Conservation (phyloP, 371 early-diverging fungal species). For the Apophysomyces variabilis region DNA sequence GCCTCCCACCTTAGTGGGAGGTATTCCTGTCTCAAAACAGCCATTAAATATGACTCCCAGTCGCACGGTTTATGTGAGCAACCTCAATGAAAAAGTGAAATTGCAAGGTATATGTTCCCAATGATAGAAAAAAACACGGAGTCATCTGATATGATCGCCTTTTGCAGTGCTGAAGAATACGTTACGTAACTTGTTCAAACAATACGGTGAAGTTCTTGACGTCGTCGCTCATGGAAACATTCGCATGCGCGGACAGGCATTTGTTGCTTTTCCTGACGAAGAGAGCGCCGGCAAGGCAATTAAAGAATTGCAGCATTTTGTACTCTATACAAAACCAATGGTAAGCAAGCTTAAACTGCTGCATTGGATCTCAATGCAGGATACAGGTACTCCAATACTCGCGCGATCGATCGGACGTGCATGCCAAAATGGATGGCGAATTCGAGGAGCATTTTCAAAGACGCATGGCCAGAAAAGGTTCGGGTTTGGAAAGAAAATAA, state of each 20-base stretch:
- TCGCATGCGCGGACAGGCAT: conserved; percentile 84
- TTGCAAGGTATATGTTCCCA: conserved; percentile 63
- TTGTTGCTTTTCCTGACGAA: conserved; percentile 65
- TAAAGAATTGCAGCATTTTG: conserved; percentile 82
- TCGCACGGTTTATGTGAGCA: conserved; percentile 85
- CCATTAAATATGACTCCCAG: conserved; percentile 68
- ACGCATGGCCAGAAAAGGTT: conserved; percentile 67
- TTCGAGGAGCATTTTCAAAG: conserved; percentile 58
- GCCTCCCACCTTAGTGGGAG: conserved; percentile 25
- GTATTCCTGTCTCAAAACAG: conserved; percentile 61
- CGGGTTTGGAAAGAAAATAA: background rate
- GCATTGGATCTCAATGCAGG: background rate
- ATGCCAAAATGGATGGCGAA: conserved; percentile 78
- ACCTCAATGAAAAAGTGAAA: conserved; percentile 88
- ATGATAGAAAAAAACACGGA: background rate
- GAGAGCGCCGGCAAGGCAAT: conserved; percentile 83
- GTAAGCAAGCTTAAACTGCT: conserved; percentile 39
- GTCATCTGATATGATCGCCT: background rate
- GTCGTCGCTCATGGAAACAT: conserved; percentile 72
- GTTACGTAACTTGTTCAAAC: conserved; percentile 82
- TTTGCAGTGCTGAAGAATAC: conserved; percentile 73
- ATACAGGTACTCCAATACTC: conserved; percentile 79
- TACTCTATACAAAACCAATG: conserved; percentile 82
- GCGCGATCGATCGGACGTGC: conserved; percentile 79
- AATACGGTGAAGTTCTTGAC: conserved; percentile 72